Percentiles rank a stretch among this genome's conserved stretches.
Evolutionary conservation across 768 basidiomycete genomes (phyloP).

Genomic region (Xerocomellus dryophilus): DNA sequence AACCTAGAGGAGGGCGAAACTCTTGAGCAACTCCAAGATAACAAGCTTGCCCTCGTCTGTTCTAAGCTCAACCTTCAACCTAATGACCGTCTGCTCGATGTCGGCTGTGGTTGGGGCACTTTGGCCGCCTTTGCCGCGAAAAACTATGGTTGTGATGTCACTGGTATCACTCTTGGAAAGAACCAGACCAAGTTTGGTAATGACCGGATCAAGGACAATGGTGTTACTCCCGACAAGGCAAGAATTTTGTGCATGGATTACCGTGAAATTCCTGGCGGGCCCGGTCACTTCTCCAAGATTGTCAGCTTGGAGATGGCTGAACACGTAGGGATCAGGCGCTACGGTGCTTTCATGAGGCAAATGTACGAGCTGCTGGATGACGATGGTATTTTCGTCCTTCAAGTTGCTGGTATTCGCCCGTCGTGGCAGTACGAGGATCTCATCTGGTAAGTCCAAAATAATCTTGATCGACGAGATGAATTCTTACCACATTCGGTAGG

Average conservation of each 20-base stretch:
- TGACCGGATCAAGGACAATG: constrained; percentile 79
- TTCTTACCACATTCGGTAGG: constrained; percentile 40
- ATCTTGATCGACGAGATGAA: too few species aligned
- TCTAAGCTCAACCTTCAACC: constrained; percentile 88
- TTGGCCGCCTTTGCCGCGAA: constrained; percentile 92
- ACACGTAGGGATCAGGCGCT: constrained; percentile 96
- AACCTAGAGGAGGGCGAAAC: constrained; percentile 72
- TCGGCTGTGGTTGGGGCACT: constrained; percentile 97
- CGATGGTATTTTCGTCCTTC: constrained; percentile 91
- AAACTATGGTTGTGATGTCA: constrained; percentile 95
- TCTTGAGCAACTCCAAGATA: constrained; percentile 94
- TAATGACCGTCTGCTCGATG: constrained; percentile 79
- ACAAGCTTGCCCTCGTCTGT: constrained; percentile 94
- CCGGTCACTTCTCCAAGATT: constrained; percentile 86
- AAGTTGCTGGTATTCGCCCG: constrained; percentile 95
- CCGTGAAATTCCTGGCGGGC: constrained; percentile 78
- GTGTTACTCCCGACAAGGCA: constrained; percentile 66
- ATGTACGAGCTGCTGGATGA: constrained; percentile 93
- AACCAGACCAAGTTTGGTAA: constrained; percentile 94
- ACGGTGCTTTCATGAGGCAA: constrained; percentile 83
- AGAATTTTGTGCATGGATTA: constrained; percentile 93
- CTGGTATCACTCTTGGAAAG: constrained; percentile 88
- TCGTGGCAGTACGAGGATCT: constrained; percentile 99
- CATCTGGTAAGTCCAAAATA: constrained; percentile 59
- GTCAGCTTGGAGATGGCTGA: constrained; percentile 98